These are phyloP conservation scores for Kodamaea derodonti DNA, from an alignment of 1,139 yeast species.

Conservation along the genomic window DNA sequence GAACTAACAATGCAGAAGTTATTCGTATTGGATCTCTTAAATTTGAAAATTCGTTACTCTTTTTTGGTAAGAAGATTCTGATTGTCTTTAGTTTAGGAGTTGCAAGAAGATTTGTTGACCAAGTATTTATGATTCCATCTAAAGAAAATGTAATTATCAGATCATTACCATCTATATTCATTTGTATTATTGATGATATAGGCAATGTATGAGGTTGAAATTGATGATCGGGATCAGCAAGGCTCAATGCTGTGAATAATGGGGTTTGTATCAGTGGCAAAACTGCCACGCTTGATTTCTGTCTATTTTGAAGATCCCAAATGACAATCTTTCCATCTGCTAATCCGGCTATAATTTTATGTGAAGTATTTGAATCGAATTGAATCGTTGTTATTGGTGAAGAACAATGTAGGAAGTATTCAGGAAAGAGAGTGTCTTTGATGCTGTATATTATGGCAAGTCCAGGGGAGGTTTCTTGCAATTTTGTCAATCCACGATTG, in stretches of 20 bases:
- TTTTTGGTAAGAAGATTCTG: slow-evolving; percentile 9
- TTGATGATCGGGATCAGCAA: slow-evolving; percentile 3
- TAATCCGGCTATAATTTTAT: slow-evolving; percentile 35
- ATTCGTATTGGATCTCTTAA: slow-evolving; percentile 9
- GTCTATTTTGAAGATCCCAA: slow-evolving; percentile 30
- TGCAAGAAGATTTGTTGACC: slow-evolving; percentile 40
- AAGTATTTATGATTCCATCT: slow-evolving; percentile 35
- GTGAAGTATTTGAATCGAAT: slow-evolving; percentile 29
- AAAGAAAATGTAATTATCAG: slow-evolving; percentile 29
- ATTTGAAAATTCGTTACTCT: slow-evolving; percentile 11
- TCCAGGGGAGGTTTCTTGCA: slow-evolving; percentile 21
- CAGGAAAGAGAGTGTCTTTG: slow-evolving; percentile 33
- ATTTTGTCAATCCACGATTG: background rate
- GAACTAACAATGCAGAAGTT: slow-evolving; percentile 1
- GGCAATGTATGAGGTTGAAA: slow-evolving; percentile 7
- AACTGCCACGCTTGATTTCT: slow-evolving; percentile 15
- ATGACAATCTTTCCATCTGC: slow-evolving; percentile 35
- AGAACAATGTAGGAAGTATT: slow-evolving; percentile 40
- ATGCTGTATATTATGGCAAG: slow-evolving; percentile 35
- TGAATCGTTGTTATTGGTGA: slow-evolving; percentile 44
- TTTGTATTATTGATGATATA: slow-evolving; percentile 16
- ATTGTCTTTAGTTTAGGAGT: slow-evolving; percentile 25
- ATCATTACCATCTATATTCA: slow-evolving; percentile 22
- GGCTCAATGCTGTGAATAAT: slow-evolving; percentile 11
- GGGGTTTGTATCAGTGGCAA: slow-evolving; percentile 31